Base-by-base conservation (phyloP, 129 eudicot genomes). In the Sambucus nigra region DNA sequence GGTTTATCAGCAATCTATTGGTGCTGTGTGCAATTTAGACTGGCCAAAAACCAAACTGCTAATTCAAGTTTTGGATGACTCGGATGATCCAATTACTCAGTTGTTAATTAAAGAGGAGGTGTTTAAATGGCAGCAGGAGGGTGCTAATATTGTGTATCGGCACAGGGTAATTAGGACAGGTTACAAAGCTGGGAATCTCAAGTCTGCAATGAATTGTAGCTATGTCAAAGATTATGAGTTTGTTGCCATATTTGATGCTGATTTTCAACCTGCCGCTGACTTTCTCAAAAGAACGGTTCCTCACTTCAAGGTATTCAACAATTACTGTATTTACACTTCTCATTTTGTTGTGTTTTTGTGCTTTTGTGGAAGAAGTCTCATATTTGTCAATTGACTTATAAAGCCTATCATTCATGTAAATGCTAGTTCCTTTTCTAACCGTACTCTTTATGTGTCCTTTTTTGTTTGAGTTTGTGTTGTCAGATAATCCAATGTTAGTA, bases 1-100 rank as follows among this genome's bases (percentile, higher is more conserved):
- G 97, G 97, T 88, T 65, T 88, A 88, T 76, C 94, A 84, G 64
- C 97, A 88, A 67, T 80, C 94, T 8, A 84, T 88, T 61, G 94
- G 70, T 26, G 94, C 97, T 25, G 91, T 88, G 32, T 88, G 87
- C 61, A 80, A 69, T 53, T 76, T 88, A 74, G 87, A 88, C n/a
- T 88, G 97, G 97, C 97, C 97, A 0, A 80, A 88, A 44, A 60
- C 75, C 10, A 88, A 67, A 62, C 48, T 88, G 52, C 66, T 88
- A 39, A 80, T 88, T 25, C 97, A 88, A 76, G 73, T 88, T 18
- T 69, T 88, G 74, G 97, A 88, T 65, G 94, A 88, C 76, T 88
- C 97, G 0, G 84, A 77, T 60, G 97, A 88, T 55, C 84, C 87
- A 0, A 77, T 77, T 2, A 72, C 94, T 0, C 97, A 88, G 58